Evolutionary conservation across 1,284 basidiomycete species (phyloP), one percentile per base, ranked within the genome.

Genomic region (Coniferiporia weirii): DNA sequence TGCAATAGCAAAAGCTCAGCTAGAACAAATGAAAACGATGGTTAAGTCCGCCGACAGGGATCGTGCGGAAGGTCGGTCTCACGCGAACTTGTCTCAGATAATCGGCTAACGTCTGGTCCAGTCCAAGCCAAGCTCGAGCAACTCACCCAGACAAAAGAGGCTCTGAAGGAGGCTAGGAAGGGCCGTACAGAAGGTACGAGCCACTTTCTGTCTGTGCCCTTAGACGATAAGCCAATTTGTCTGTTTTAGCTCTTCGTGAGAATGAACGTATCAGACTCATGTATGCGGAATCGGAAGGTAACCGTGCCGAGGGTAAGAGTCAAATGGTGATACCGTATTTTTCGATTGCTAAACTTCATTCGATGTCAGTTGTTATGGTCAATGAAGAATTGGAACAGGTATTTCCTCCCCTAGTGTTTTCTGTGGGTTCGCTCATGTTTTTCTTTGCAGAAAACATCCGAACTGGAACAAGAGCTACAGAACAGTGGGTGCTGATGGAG

Each of bases 311-410:
- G 48, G 59, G 59, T 57, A 22, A 52, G 36, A 20, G 17, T 17
- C 17, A n/a, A 17, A 17, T 45, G 6, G 8, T 54, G n/a, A 44
- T 32, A n/a, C 7, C 27, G 7, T 32, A 1, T 6, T 34, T 32
- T 22, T 54, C 5, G 27, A 27, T 27, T 46, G 13, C 40, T 43
- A n/a, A 44, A 6, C 17, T 53, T n/a, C n/a, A 48, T 59, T 48
- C 34, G 12, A 15, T 56, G 13, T 50, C 32, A 54, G 57, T 46
- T 44, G 45, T 40, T n/a, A 53, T 54, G 40, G 7, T 13, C 19
- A 59, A 59, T 22, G 57, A 59, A 48, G 52, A 59, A 20, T n/a
- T 54, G 9, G 38, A 49, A 35, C 49, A 49, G 22, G 57, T 59
- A 49, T 10, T 20, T 48, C 15, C n/a, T 17, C 1, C 15, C 8